Base-by-base conservation (phyloP, 116 monocot species). In the Papilionanthe hybrid region DNA sequence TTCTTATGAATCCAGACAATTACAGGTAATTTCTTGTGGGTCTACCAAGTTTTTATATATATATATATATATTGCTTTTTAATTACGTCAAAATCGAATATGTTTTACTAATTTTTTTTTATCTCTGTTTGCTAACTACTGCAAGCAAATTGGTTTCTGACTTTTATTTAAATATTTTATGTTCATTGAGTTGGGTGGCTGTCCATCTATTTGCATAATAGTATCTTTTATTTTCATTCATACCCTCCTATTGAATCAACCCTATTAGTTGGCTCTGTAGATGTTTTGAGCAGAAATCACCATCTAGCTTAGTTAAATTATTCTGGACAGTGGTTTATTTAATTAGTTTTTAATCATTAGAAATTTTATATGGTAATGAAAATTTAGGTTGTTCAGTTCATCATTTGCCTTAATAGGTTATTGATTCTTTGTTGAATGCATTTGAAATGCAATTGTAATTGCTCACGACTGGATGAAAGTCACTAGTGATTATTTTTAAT, bases 1-100 rank as follows among this genome's bases (percentile, higher is more conserved):
- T 97, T 77, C 81, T 83, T 69, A 92, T 97, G 97, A 97, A 97
- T 90, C 83, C 97, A 80, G 97, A 94, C 77, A 94, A 97, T 86
- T 94, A 97, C 81, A 86, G 82, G 97, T 94, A 91, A 79, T 81
- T 79, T 19, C 7, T 53, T 81, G 45, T 29, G 1, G 63, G n/a
- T 19, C 67, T 63, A 30, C 50, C 23, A 76, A 23, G 19, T 11
- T 23, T 32, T 1, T 37, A 37, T 37, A 37, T 37, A 37, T 37
- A 37, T 37, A 37, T 37, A 37, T 44, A 44, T 20, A 37, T 69
- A 71, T 71, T 17, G 4, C 37, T 73, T 43, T 8, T 29, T 73
- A 73, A n/a, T 42, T 69, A 30, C 32, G 37, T 71, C 15, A 32
- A 65, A 71, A 8, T 15, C 1, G 15, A 71, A 18, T 17, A 32